phyloP scores from a whole-genome alignment of 805 yeast genomes.

The Lachancea lanzarotensis region DNA sequence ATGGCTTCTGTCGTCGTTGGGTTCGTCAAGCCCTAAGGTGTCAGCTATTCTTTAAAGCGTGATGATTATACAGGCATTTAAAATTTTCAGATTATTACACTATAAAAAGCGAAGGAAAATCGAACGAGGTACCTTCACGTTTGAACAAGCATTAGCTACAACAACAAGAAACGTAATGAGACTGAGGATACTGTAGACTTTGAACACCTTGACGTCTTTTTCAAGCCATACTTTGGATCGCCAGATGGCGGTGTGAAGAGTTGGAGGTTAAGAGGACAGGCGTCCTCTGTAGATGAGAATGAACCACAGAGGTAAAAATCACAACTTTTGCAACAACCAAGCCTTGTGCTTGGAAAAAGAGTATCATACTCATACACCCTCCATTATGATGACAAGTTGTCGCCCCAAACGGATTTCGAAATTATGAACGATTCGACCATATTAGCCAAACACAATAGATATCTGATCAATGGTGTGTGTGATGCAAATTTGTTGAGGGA shows the following conservation, averaged over 20 bases:
- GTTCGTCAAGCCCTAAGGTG: too few species aligned
- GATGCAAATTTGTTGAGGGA: not conserved
- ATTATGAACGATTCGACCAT: conserved; percentile 23
- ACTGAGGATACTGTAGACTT: not conserved
- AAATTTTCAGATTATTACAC: too few species aligned
- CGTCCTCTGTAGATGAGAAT: conserved; percentile 15
- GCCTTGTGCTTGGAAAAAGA: too few species aligned
- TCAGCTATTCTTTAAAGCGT: too few species aligned
- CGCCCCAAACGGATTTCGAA: conserved; percentile 37
- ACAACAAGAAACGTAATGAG: too few species aligned
- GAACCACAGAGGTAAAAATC: not conserved
- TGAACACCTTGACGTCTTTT: too few species aligned
- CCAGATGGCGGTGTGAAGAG: not conserved
- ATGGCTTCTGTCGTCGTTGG: too few species aligned
- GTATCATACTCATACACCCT: not conserved
- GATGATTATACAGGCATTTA: too few species aligned
- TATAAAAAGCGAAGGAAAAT: too few species aligned
- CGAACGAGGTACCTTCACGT: too few species aligned
- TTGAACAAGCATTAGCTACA: too few species aligned
- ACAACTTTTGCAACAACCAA: too few species aligned
- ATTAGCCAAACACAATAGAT: conserved; percentile 36
- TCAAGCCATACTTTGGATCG: not conserved
- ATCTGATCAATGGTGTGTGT: conserved; percentile 26
- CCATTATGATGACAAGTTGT: conserved; percentile 34
- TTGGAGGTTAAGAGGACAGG: conserved; percentile 13